Percentiles rank a stretch among this genome's conserved stretches.
These are phyloP conservation scores for Solanum ossicruentum DNA, from an alignment of 257 asterid genomes.

Conservation along the genomic window DNA sequence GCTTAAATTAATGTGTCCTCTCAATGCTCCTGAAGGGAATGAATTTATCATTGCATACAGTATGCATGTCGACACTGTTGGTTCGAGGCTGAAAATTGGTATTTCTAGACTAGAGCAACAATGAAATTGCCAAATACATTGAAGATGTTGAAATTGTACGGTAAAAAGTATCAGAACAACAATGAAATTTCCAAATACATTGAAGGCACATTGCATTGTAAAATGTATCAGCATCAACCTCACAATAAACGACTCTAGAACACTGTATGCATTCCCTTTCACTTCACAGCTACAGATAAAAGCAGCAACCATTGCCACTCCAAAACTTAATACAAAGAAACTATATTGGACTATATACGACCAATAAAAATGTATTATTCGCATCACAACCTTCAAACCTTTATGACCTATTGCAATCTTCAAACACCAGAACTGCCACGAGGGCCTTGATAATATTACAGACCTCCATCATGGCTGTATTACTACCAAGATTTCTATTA, in stretches of 20 bases:
- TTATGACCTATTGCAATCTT: conserved; percentile 2
- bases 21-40: not conserved
- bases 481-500: not conserved
- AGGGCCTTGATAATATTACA: conserved; percentile 19
- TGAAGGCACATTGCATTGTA: not conserved
- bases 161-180: not conserved
- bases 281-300: not conserved
- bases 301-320: not conserved
- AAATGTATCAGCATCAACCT: not conserved
- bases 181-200: not conserved
- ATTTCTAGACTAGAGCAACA: not conserved
- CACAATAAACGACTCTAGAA: not conserved
- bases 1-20: not conserved
- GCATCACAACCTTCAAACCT: conserved; percentile 3
- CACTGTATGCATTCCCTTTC: not conserved
- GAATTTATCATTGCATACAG: not conserved
- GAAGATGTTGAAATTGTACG: not conserved
- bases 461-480: conserved; percentile 8
- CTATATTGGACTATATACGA: not conserved
- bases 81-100: not conserved
- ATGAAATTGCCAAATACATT: not conserved
- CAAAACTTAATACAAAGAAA: not conserved
- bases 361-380: conserved; percentile 3
- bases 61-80: not conserved
- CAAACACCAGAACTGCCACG: not conserved